Conservation (phyloP, 2,329 filamentous ascomycete genomes). For the Penicillium sp. region DNA sequence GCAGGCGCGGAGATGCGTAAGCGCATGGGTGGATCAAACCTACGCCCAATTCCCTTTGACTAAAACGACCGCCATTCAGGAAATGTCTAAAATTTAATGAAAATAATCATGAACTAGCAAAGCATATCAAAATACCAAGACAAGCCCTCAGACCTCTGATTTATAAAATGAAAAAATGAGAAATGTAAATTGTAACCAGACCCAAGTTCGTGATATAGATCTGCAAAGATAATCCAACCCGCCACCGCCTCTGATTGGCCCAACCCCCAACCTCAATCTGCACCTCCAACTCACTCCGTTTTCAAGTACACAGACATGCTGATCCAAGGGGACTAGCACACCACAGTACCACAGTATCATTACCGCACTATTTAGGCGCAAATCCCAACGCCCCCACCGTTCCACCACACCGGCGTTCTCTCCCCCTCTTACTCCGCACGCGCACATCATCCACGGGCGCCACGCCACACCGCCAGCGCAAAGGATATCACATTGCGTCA, state of each 20-base stretch:
- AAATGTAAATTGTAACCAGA: neutral
- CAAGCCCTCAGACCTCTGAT: neutral
- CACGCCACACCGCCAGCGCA: neutral
- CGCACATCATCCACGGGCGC: constrained; percentile 1
- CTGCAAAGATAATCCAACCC: neutral
- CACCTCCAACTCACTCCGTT: neutral
- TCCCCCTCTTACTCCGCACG: constrained; percentile 23
- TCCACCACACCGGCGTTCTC: neutral
- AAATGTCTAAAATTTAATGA: constrained; percentile 2
- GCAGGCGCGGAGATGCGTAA: constrained; percentile 89
- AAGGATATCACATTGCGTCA: neutral
- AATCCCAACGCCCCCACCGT: neutral
- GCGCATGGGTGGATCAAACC: constrained; percentile 64
- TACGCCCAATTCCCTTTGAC: constrained; percentile 56
- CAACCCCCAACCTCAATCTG: constrained; percentile 12
- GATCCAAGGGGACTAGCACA: neutral
- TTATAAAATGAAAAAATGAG: neutral
- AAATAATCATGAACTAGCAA: neutral
- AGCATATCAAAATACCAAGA: neutral
- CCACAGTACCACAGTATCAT: neutral
- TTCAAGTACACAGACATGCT: neutral
- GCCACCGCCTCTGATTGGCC: constrained; percentile 21
- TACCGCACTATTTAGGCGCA: neutral
- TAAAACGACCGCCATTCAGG: constrained; percentile 20
- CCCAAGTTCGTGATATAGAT: neutral